A percentile compares a stretch with the other conserved stretches of the same genome.
These are phyloP conservation scores for Lasiosphaeria miniovina DNA, from an alignment of 495 filamentous ascomycete genomes.

Conservation along the genomic window DNA sequence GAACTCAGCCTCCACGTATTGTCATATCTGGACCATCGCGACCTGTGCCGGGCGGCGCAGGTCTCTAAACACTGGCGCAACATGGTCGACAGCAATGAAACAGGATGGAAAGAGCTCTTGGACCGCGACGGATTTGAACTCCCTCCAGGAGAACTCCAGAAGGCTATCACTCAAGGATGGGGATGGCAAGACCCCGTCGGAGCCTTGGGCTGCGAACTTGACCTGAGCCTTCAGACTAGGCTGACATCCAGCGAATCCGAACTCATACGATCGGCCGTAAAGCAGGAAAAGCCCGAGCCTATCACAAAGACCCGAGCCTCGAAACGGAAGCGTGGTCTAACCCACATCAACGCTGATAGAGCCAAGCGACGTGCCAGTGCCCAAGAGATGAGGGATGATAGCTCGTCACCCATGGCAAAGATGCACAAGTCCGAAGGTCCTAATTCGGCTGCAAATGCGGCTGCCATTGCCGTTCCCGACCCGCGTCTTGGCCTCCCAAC, in stretches of 20 bases:
- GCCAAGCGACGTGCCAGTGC: constrained; percentile 52
- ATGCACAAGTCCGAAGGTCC: constrained; percentile 68
- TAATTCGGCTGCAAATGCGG: constrained; percentile 78
- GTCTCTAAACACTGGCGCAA: constrained; percentile 93
- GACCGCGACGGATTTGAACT: constrained; percentile 77
- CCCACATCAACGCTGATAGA: constrained; percentile 42
- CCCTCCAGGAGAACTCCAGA: constrained; percentile 78
- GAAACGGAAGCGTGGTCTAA: constrained; percentile 43
- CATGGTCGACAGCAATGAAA: constrained; percentile 87
- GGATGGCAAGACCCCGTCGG: constrained; percentile 93
- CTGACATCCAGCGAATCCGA: constrained; percentile 50
- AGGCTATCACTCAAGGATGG: constrained; percentile 92
- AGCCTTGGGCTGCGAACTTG: constrained; percentile 70
- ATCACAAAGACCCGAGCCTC: constrained; percentile 29
- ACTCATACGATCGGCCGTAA: constrained; percentile 35
- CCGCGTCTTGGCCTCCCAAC: constrained; percentile 75
- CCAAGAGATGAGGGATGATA: constrained; percentile 39
- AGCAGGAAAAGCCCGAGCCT: constrained; percentile 32
- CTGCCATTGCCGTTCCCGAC: constrained; percentile 74
- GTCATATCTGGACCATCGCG: constrained; percentile 79
- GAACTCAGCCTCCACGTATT: constrained; percentile 87
- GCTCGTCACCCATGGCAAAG: constrained; percentile 31
- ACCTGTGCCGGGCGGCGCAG: constrained; percentile 87
- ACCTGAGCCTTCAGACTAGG: constrained; percentile 58
- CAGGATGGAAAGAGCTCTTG: constrained; percentile 91